Evolutionary conservation across 2,329 filamentous ascomycete species (phyloP).

Genomic region (Zymoseptoria crescenta): DNA sequence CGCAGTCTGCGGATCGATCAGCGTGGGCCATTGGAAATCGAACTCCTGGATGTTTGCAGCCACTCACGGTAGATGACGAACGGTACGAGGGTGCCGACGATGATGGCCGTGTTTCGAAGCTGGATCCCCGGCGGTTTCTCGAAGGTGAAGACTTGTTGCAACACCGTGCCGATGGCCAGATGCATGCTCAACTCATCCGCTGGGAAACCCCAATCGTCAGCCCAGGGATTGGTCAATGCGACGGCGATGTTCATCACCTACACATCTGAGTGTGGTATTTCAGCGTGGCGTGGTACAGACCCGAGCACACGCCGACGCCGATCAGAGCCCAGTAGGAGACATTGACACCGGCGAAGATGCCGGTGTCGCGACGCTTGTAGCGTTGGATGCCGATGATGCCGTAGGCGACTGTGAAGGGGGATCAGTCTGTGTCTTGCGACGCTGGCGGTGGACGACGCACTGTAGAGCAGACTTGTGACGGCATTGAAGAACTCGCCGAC

Average conservation of each 20-base stretch:
- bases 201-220: not conserved
- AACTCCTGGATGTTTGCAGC: not conserved
- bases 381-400: constrained; percentile 22
- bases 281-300: constrained; percentile 19
- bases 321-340: constrained; percentile 22
- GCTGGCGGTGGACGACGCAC: constrained; percentile 3
- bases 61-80: constrained; percentile 22
- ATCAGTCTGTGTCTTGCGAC: not conserved
- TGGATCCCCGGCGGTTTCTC: constrained; percentile 16
- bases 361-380: constrained; percentile 15
- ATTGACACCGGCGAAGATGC: constrained; percentile 16
- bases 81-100: constrained; percentile 17
- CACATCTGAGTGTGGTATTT: constrained; percentile 25
- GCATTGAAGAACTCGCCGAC: constrained; percentile 25
- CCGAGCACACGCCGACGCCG: constrained; percentile 20
- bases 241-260: not conserved
- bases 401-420: constrained; percentile 14
- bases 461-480: constrained; percentile 20
- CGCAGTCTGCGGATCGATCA: constrained; percentile 5
- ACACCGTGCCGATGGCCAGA: constrained; percentile 20
- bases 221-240: not conserved
- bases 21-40: not conserved
- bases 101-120: constrained; percentile 18
- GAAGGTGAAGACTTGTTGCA: constrained; percentile 21
- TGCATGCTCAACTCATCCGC: constrained; percentile 24